Conservation (phyloP, 257 asterid species). For the Forsythia viridissima region DNA sequence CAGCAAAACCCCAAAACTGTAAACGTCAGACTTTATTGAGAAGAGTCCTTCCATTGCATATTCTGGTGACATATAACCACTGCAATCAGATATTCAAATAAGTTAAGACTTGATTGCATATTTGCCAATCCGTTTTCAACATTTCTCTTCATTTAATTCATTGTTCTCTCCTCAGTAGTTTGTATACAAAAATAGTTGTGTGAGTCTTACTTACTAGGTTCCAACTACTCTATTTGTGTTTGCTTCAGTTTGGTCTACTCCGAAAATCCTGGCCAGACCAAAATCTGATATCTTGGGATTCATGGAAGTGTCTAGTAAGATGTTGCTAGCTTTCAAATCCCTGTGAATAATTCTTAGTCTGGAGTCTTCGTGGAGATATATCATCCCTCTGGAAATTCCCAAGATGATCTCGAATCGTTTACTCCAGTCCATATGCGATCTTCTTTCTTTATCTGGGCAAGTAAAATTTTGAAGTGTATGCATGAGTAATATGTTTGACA, state of each 20-base stretch:
- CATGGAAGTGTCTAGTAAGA: conserved; percentile 30
- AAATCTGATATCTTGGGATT: conserved; percentile 48
- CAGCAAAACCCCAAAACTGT: conserved; percentile 14
- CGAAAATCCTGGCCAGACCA: conserved; percentile 42
- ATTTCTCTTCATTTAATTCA: neutral
- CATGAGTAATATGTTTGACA: neutral
- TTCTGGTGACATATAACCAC: conserved; percentile 51
- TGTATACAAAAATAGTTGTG: neutral
- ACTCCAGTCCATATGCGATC: conserved; percentile 56
- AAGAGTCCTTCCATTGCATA: conserved; percentile 44
- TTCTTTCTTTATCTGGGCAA: conserved; percentile 43
- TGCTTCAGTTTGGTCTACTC: conserved; percentile 33
- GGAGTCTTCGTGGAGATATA: conserved; percentile 77
- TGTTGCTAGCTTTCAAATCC: conserved; percentile 43
- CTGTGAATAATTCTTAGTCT: conserved; percentile 56
- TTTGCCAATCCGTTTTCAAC: neutral
- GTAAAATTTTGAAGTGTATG: neutral
- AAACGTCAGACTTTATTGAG: conserved; percentile 33
- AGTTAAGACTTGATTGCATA: neutral
- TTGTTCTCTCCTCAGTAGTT: neutral
- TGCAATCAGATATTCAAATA: conserved; percentile 7
- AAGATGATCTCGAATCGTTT: conserved; percentile 62
- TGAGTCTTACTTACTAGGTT: conserved; percentile 26
- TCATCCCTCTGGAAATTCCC: conserved; percentile 67
- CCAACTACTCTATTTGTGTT: conserved; percentile 57